A percentile compares a stretch with the other conserved stretches of the same genome.
phyloP scores from a whole-genome alignment of 345 rosid genomes.

The Linum usitatissimum region DNA sequence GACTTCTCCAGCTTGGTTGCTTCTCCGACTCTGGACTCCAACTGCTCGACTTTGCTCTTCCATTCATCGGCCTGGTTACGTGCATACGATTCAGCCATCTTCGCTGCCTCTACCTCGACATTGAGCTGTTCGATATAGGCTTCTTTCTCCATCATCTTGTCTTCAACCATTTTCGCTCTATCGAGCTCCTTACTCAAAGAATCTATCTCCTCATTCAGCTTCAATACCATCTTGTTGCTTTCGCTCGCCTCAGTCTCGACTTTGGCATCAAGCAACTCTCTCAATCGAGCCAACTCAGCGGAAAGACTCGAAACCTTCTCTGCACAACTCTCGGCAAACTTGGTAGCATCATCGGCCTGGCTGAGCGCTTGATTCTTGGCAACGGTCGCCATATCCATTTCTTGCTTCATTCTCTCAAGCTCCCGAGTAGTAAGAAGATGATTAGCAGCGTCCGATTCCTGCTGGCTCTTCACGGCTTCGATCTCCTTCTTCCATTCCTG shows the following conservation, averaged over 20 bases:
- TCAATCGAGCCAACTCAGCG: slow-evolving; percentile 53
- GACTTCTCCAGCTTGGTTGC: slow-evolving; percentile 71
- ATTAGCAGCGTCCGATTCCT: slow-evolving; percentile 68
- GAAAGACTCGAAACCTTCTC: slow-evolving; percentile 71
- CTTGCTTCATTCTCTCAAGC: slow-evolving; percentile 60
- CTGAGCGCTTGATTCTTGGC: slow-evolving; percentile 78
- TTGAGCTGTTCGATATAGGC: slow-evolving; percentile 59
- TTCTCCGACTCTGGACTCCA: slow-evolving; percentile 48
- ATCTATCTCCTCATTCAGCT: slow-evolving; percentile 46
- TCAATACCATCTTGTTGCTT: slow-evolving; percentile 33
- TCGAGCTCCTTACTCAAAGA: slow-evolving; percentile 53
- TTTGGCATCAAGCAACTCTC: slow-evolving; percentile 66
- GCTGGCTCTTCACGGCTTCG: slow-evolving; percentile 63
- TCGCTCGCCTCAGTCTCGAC: slow-evolving; percentile 39
- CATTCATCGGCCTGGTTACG: slow-evolving; percentile 61
- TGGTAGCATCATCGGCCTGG: slow-evolving; percentile 90
- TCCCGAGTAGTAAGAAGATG: slow-evolving; percentile 65
- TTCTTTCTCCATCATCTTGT: slow-evolving; percentile 49
- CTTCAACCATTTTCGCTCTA: slow-evolving; percentile 37
- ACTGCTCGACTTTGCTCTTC: slow-evolving; percentile 48
- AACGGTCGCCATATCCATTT: slow-evolving; percentile 52
- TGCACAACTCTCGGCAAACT: slow-evolving; percentile 66
- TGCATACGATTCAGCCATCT: slow-evolving; percentile 80
- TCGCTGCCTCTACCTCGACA: slow-evolving; percentile 71
- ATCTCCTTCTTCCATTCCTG: slow-evolving; percentile 77